These are phyloP conservation scores for Tuber melanosporum DNA, from an alignment of 495 filamentous ascomycete species.

Conservation along the genomic window DNA sequence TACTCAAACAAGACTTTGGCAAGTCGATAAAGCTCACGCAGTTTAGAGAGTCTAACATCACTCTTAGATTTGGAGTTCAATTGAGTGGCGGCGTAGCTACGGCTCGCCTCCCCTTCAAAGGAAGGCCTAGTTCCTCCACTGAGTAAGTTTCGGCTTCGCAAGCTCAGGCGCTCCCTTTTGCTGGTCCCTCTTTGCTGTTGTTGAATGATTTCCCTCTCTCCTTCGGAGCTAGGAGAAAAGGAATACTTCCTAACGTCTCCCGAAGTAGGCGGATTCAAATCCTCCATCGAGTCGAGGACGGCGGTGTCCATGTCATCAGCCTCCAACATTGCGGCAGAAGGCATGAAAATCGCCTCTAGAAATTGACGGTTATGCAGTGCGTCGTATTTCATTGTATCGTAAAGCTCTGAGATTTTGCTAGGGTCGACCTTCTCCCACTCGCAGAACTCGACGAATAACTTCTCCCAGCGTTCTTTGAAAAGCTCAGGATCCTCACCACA, in stretches of 20 bases:
- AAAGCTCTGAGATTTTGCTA: constrained; percentile 94
- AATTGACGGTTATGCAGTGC: constrained; percentile 94
- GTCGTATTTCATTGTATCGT: constrained; percentile 99
- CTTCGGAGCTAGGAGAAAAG: constrained; percentile 32
- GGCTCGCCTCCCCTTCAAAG: constrained; percentile 37
- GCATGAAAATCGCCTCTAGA: constrained; percentile 96
- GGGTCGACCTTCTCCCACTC: constrained; percentile 96
- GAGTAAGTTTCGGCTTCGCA: constrained; percentile 36
- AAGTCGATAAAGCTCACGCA: constrained; percentile 84
- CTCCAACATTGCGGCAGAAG: constrained; percentile 59
- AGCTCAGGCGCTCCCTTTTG: constrained; percentile 31
- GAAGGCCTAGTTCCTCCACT: constrained; percentile 18
- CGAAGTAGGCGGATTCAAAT: constrained; percentile 21
- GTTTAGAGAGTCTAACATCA: constrained; percentile 74
- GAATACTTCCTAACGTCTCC: constrained; percentile 23
- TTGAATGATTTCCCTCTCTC: constrained; percentile 14
- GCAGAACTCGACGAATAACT: constrained; percentile 92
- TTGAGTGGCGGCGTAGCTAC: constrained; percentile 57
- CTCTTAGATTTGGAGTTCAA: constrained; percentile 72
- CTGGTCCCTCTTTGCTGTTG: constrained; percentile 10
- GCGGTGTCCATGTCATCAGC: constrained; percentile 49
- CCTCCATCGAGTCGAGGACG: constrained; percentile 41
- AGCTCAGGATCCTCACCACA: constrained; percentile 90
- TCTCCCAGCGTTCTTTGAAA: constrained; percentile 97
- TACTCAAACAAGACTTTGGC: constrained; percentile 88